Conservation (phyloP, 345 rosid species). For the Anacardium occidentale region DNA sequence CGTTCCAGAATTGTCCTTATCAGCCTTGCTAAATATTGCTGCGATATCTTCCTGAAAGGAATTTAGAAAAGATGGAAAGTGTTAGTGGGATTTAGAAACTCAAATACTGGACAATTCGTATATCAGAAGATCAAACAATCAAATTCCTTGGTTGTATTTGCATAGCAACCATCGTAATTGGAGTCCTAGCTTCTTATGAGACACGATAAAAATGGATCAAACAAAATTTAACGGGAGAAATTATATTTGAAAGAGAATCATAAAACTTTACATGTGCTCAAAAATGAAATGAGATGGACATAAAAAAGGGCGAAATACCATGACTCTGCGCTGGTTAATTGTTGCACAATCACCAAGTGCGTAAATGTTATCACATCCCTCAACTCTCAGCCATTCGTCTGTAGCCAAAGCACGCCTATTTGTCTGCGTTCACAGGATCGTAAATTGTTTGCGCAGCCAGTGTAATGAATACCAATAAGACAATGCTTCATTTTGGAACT, state of each 20-base stretch:
- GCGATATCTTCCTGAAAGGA: constrained; percentile 69
- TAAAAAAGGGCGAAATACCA: constrained; percentile 46
- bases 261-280: too few relatives aligned
- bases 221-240: not conserved
- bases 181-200: not conserved
- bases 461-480: not conserved
- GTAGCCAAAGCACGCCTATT: constrained; percentile 93
- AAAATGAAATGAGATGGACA: not conserved
- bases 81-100: not conserved
- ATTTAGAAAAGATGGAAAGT: not conserved
- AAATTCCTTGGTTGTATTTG: not conserved
- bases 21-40: constrained; percentile 83
- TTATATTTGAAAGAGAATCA: not conserved
- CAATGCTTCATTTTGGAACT: not conserved
- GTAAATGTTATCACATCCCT: constrained; percentile 61
- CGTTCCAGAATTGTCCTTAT: constrained; percentile 88
- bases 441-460: not conserved
- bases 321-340: constrained; percentile 92
- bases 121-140: not conserved
- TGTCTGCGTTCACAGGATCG: constrained; percentile 36
- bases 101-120: not conserved
- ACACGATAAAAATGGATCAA: not conserved
- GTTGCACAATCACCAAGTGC: constrained; percentile 99
- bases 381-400: constrained; percentile 96
- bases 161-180: not conserved